Percentiles rank a stretch among this genome's conserved stretches.
These are phyloP conservation scores for Mycena vitilis DNA, from an alignment of 768 basidiomycete species.

Conservation along the genomic window DNA sequence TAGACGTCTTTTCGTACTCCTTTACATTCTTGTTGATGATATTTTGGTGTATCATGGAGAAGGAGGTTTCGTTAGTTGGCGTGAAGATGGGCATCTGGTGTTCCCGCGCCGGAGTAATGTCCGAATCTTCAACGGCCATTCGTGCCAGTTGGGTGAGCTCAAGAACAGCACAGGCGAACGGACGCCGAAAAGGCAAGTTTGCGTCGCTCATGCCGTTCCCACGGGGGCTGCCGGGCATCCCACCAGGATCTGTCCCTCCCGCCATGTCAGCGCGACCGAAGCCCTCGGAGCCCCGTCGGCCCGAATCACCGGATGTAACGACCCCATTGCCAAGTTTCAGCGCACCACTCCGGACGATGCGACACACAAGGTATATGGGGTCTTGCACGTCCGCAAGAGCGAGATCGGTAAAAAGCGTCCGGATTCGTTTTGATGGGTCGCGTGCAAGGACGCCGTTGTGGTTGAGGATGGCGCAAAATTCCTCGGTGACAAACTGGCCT, in stretches of 20 bases:
- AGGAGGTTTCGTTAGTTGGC: slow-evolving; percentile 84
- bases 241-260: slow-evolving; percentile 22
- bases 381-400: slow-evolving; percentile 87
- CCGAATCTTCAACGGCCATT: slow-evolving; percentile 72
- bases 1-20: slow-evolving; percentile 85
- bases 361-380: slow-evolving; percentile 89
- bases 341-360: slow-evolving; percentile 88
- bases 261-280: slow-evolving; percentile 35
- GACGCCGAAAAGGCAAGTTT: slow-evolving; percentile 76
- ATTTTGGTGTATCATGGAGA: slow-evolving; percentile 95
- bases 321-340: slow-evolving; percentile 76
- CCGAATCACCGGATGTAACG: slow-evolving; percentile 48
- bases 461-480: slow-evolving; percentile 89
- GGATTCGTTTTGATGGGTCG: slow-evolving; percentile 78
- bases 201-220: slow-evolving; percentile 46
- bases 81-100: slow-evolving; percentile 90
- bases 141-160: slow-evolving; percentile 82
- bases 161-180: slow-evolving; percentile 96
- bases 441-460: slow-evolving; percentile 91
- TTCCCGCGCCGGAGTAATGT: slow-evolving; percentile 76
- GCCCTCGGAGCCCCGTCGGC: slow-evolving; percentile 68
- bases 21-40: slow-evolving; percentile 83
- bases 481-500: slow-evolving; percentile 93
- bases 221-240: slow-evolving; percentile 39
- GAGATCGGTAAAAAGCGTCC: slow-evolving; percentile 92